Base-by-base conservation (phyloP, 2,329 filamentous ascomycete genomes). In the Rutstroemia sp. region DNA sequence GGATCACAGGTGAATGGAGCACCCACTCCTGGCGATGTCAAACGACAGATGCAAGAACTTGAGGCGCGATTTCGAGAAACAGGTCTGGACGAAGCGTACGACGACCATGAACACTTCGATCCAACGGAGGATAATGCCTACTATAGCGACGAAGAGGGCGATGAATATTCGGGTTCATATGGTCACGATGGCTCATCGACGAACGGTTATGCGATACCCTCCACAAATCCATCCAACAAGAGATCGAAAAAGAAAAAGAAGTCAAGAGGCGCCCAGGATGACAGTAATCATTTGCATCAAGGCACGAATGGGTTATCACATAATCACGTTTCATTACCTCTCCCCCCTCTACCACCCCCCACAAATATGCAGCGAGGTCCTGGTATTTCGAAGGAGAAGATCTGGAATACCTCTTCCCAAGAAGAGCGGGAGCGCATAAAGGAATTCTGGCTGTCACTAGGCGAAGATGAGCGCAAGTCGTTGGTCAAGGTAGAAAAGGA, bases 401-500 rank as follows among this genome's bases (percentile, higher is more conserved):
- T 99, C 72, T 99, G 94, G 94, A 96, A 96, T 69, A 96, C 91
- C 2, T 94, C 89, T 57, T 94, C 89, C 9, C 83, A 89, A 63
- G 91, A 97, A 72, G 94, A 99, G 74, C 88, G 94, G 38, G 91
- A 96, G 74, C 88, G 94, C 52, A 99, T 99, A 70, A 96, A 96
- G 73, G 89, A 96, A 65, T 99, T 97, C 73, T 99, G 94, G 94
- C 81, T 99, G 53, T 91, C 91, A 16, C 74, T 99, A 45, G 90
- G 89, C 63, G 94, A 99, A 71, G 89, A 95, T 39, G 92, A 97
- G 71, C 88, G 94, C 65, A 94, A 95, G 70, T 94, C 89, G 16
- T 77, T 99, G 48, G 91, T 99, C 68, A 96, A 96, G 73, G 92
- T 99, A 30, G 94, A 99, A 73, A 99, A 99, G 75, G 92, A 99